phyloP scores from a whole-genome alignment of 2,329 filamentous ascomycete species.

The Teratosphaeria destructans region DNA sequence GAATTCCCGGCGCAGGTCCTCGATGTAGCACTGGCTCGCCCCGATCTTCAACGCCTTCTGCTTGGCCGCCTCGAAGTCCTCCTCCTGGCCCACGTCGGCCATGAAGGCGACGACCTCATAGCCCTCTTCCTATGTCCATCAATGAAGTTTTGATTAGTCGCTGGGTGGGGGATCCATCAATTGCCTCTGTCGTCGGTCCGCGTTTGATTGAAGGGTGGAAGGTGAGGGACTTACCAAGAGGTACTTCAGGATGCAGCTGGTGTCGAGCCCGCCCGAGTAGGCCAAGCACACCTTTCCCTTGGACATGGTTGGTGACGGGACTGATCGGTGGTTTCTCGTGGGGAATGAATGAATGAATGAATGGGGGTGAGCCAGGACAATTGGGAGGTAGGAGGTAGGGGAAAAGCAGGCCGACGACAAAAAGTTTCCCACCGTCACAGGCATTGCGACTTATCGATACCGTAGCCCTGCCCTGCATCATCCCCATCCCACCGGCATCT shows the following conservation, averaged over 20 bases:
- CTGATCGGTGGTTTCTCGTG: background rate
- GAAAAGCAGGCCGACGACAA: background rate
- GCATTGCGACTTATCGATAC: background rate
- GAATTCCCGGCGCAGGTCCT: constrained; percentile 58
- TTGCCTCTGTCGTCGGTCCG: background rate
- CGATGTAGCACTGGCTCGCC: constrained; percentile 52
- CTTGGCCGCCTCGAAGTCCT: constrained; percentile 64
- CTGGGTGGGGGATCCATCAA: constrained; percentile 9
- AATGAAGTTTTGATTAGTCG: constrained; percentile 12
- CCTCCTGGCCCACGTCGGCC: constrained; percentile 52
- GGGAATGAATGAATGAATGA: background rate
- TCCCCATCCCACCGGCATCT: too few relatives aligned
- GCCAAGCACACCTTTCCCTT: constrained; percentile 36
- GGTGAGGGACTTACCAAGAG: constrained; percentile 21
- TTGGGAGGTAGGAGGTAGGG: too few relatives aligned
- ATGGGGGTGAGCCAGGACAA: background rate
- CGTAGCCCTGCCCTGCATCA: too few relatives aligned
- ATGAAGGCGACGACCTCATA: constrained; percentile 58
- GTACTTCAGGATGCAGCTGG: constrained; percentile 45
- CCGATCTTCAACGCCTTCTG: constrained; percentile 62
- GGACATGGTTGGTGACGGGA: constrained; percentile 3
- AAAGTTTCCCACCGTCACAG: background rate
- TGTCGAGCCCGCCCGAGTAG: constrained; percentile 49
- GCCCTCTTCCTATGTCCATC: constrained; percentile 34
- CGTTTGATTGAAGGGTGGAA: background rate